Percentiles rank a stretch among this genome's conserved stretches.
phyloP scores from a whole-genome alignment of 192 early-diverging fungal species.

The Physocladia obscura region DNA sequence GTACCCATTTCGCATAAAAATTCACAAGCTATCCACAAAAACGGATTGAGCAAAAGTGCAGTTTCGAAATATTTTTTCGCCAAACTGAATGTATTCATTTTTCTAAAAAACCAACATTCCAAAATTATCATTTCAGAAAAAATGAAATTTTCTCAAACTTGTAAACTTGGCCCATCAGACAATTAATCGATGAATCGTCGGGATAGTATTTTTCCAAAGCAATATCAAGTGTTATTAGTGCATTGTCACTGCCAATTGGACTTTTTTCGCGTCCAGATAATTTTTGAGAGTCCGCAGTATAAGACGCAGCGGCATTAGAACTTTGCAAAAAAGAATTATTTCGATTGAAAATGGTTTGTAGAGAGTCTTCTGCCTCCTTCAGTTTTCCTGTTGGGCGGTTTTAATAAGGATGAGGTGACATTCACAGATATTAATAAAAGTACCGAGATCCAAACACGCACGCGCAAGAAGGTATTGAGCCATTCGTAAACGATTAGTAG shows the following conservation, averaged over 20 bases:
- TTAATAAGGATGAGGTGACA: background rate
- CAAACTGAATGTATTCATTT: background rate
- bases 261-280: no score
- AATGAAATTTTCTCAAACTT: slow-evolving; percentile 17
- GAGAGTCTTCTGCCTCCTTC: background rate
- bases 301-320: background rate
- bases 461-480: slow-evolving; percentile 4
- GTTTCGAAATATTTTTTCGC: slow-evolving; percentile 20
- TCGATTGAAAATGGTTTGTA: background rate
- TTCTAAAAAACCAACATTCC: no score
- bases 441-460: slow-evolving; percentile 5
- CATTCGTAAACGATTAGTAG: slow-evolving; percentile 5
- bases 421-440: slow-evolving; percentile 13
- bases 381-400: background rate
- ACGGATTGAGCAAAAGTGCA: slow-evolving; percentile 39
- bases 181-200: slow-evolving; percentile 17
- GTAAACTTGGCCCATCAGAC: slow-evolving; percentile 25
- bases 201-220: slow-evolving; percentile 12
- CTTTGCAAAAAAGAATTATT: background rate
- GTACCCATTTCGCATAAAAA: slow-evolving; percentile 38
- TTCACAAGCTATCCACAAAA: slow-evolving; percentile 45
- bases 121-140: background rate
- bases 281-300: background rate
- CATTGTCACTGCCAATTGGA: no score
- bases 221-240: no score